phyloP scores from a whole-genome alignment of 805 yeast genomes.

The Zygoascus tannicola region DNA sequence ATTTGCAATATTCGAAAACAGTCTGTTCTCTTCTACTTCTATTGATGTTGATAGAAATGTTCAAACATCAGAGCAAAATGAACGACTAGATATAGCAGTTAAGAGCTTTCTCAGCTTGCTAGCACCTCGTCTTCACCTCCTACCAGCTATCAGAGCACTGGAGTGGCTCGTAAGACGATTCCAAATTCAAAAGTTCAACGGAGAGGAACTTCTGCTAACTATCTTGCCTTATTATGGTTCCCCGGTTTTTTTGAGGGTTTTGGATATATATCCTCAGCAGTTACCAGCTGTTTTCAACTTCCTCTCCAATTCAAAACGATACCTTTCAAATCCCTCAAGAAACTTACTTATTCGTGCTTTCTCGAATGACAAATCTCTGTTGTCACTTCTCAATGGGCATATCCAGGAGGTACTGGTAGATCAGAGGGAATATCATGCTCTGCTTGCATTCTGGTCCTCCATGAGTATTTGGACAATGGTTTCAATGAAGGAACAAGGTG shows the following conservation, averaged over 20 bases:
- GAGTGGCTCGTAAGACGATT: constrained; percentile 94
- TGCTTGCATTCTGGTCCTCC: constrained; percentile 72
- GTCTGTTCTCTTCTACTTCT: constrained; percentile 79
- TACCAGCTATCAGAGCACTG: constrained; percentile 69
- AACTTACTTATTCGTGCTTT: constrained; percentile 64
- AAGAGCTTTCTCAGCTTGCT: constrained; percentile 62
- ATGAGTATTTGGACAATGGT: constrained; percentile 60
- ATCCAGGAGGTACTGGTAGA: constrained; percentile 41
- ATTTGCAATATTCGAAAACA: constrained; percentile 56
- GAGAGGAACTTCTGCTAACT: constrained; percentile 62
- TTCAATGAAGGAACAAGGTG: constrained; percentile 39
- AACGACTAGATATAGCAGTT: constrained; percentile 65
- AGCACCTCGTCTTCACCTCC: constrained; percentile 66
- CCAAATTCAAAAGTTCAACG: constrained; percentile 69
- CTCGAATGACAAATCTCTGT: constrained; percentile 52
- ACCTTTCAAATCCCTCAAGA: constrained; percentile 55
- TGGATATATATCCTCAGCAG: constrained; percentile 55
- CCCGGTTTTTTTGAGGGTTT: constrained; percentile 63
- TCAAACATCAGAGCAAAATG: constrained; percentile 67
- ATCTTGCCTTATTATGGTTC: constrained; percentile 72
- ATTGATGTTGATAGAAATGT: constrained; percentile 71
- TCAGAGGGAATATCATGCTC: constrained; percentile 53
- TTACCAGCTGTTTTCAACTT: constrained; percentile 78
- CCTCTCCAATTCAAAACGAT: constrained; percentile 56
- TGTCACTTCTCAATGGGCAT: constrained; percentile 55